Base-by-base conservation (phyloP, 352 stramenopile genomes). In the Pythium grandisporangium region DNA sequence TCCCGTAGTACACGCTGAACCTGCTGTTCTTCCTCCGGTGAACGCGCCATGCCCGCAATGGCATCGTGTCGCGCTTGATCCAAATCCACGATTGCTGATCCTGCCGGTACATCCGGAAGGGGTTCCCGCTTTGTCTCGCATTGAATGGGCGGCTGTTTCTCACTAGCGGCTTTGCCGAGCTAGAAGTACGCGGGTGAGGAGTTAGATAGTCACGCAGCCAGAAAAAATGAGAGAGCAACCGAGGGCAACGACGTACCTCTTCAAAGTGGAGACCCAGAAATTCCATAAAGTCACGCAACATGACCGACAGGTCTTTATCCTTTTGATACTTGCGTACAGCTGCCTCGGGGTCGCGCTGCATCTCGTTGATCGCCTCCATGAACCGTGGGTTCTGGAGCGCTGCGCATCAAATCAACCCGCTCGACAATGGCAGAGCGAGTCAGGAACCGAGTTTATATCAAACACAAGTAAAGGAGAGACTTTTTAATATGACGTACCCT, bases 231-330 rank as follows among this genome's bases (percentile, higher is more conserved):
- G 37, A n/a, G 13, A 39, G n/a, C 7, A 30, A 19, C n/a, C 8
- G 11, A 5, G 11, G 8, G 1, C 1, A 30, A 5, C 17, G 10
- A 46, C 58, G n/a, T 38, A 84, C 73, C 69, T 90, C 59, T 53
- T 88, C 72, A 30, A 91, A 88, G 45, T 91, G 74, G 34, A 50
- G 57, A 4, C 74, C 74, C 7, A 88, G 36, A 41, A 88, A 88
- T 37, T 63, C 63, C 60, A 87, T 69, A 27, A 86, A 91, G 41
- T 84, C 73, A 19, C 51, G 52, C 36, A 88, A 46, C 68, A 88
- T 85, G 0, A 53, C 37, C 0, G 70, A 76, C 3, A 88, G 58
- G 2, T 69, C 70, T 3, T 48, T 39, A 39, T 91, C 72, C 16
- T 76, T 74, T 26, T 70, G 60, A 45, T 91, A 88, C 47, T 88